Base-by-base conservation (phyloP, 257 asterid species). In the Solanum sparsipilum region DNA sequence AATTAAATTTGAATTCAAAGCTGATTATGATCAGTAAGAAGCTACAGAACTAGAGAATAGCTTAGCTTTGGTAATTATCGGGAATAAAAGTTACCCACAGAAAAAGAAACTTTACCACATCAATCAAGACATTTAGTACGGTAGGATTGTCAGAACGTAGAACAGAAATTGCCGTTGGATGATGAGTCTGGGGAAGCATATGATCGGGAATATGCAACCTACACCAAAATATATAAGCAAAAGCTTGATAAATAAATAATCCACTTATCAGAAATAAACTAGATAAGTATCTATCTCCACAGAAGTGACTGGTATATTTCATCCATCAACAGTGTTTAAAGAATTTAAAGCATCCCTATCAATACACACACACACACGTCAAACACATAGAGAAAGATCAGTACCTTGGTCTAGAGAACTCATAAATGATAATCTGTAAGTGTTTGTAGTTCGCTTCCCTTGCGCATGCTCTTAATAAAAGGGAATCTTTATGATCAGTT, bases 161-260 rank as follows among this genome's bases (percentile, higher is more conserved):
- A 73, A 93, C 95, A 63, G 98, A 95, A 87, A 97, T 90, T 21
- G 91, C 93, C 83, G 99, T 96, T 86, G 99, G 99, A 90, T 95
- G 94, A 86, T 89, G 89, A 86, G 99, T 97, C 87, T 93, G 98
- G 72, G 99, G 99, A 89, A 97, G 96, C 99, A 96, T 97, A 93
- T 94, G 98, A 44, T 86, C 83, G 56, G 99, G 99, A 89, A 97
- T 93, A 85, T 91, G 87, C 89, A 97, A 90, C 93, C 99, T 96
- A 93, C 90, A 86, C 87, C 88, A 56, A 89, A 88, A 81, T 68
- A 87, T 74, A 85, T 67, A 88, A 71, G 56, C 84, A 88, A 74
- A 78, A 46, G 76, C 92, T 87, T 89, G 87, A 89, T 52, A 71
- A 41, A 34, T 38, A 68, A 86, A 74, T 74, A 74, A 36, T 60